phyloP scores from a whole-genome alignment of 495 filamentous ascomycete genomes.

The Tuber calosporum region DNA sequence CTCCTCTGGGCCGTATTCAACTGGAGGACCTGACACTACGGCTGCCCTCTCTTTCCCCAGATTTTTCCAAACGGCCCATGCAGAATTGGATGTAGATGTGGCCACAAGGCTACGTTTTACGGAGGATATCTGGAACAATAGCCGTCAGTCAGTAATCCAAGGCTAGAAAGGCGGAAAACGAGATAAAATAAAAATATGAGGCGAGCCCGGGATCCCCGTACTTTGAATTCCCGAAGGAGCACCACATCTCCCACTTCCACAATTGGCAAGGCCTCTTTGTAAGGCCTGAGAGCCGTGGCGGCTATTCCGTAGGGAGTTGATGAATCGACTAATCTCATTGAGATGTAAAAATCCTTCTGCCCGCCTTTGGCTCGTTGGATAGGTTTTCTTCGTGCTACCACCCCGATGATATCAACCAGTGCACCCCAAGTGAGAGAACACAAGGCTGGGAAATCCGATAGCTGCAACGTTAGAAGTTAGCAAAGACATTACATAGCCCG shows the following conservation, averaged over 20 bases:
- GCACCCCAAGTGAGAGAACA: slow-evolving; percentile 35
- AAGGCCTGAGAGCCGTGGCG: slow-evolving; percentile 68
- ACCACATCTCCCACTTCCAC: slow-evolving; percentile 66
- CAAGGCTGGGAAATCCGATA: slow-evolving; percentile 36
- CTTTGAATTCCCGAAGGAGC: slow-evolving; percentile 66
- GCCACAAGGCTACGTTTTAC: slow-evolving; percentile 45
- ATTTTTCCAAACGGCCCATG: slow-evolving; percentile 59
- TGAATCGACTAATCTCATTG: slow-evolving; percentile 37
- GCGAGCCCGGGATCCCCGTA: slow-evolving; percentile 40
- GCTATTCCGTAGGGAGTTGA: slow-evolving; percentile 30
- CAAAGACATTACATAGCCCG: neutral
- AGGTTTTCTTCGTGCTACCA: slow-evolving; percentile 24
- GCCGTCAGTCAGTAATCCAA: slow-evolving; percentile 45
- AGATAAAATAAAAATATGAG: neutral
- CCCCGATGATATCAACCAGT: slow-evolving; percentile 38
- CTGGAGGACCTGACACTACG: slow-evolving; percentile 56
- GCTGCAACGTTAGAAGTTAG: slow-evolving; percentile 11
- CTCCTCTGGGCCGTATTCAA: slow-evolving; percentile 59
- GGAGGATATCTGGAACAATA: slow-evolving; percentile 46
- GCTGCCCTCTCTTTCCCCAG: slow-evolving; percentile 41
- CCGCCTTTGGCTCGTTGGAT: slow-evolving; percentile 16
- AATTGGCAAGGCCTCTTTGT: slow-evolving; percentile 61
- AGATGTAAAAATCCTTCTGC: slow-evolving; percentile 35
- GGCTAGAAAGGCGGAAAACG: slow-evolving; percentile 41
- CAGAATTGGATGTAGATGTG: slow-evolving; percentile 48